Percentiles rank a stretch among this genome's conserved stretches.
phyloP scores from a whole-genome alignment of 257 asterid species.

The Plantago elongata region DNA sequence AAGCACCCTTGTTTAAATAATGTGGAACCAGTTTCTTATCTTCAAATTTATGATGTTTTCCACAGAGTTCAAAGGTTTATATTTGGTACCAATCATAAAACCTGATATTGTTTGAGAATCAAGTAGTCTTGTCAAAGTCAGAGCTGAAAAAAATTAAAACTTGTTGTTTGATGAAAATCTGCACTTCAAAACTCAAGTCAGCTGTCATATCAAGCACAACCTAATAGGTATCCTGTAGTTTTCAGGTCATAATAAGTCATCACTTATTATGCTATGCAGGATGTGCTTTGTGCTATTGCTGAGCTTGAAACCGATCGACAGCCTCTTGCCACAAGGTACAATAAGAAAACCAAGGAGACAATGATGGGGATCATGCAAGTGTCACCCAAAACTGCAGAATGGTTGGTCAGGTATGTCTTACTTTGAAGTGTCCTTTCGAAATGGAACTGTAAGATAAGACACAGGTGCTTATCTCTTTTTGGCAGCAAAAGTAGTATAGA shows the following conservation, averaged over 20 bases:
- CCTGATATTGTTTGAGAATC: too few relatives aligned
- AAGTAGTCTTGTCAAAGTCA: too few relatives aligned
- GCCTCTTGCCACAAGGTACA: conserved; percentile 56
- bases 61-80: too few relatives aligned
- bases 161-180: too few relatives aligned
- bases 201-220: too few relatives aligned
- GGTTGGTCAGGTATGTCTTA: conserved; percentile 57
- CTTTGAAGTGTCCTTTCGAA: conserved; percentile 4
- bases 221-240: not conserved
- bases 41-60: too few relatives aligned
- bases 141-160: too few relatives aligned
- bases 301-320: conserved; percentile 85
- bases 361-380: conserved; percentile 78
- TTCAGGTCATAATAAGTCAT: conserved; percentile 4
- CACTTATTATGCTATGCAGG: conserved; percentile 37
- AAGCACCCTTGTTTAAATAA: too few relatives aligned
- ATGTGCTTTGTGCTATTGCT: conserved; percentile 89
- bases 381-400: conserved; percentile 65
- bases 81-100: too few relatives aligned
- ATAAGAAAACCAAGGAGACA: conserved; percentile 59
- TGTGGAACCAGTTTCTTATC: too few relatives aligned
- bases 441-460: not conserved
- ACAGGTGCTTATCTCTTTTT: not conserved
- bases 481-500: conserved; percentile 12
- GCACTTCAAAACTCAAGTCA: too few relatives aligned